phyloP scores from a whole-genome alignment of 2,329 filamentous ascomycete genomes.

The Paecilomyces dactylethromorphus region DNA sequence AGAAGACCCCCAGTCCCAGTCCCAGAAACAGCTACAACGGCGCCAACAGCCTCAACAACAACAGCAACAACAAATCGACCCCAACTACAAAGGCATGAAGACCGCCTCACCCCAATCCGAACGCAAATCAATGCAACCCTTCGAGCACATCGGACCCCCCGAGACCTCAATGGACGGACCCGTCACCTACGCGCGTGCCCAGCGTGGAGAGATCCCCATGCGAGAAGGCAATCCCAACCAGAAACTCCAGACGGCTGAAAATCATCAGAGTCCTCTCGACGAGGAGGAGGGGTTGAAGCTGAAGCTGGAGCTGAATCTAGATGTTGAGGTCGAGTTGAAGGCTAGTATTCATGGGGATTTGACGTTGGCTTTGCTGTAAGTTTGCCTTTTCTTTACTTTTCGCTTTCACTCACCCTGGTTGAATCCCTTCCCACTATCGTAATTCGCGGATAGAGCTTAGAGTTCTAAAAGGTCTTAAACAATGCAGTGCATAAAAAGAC shows the following conservation, averaged over 20 bases:
- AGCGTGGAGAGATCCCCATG: constrained; percentile 51
- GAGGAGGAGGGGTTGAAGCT: constrained; percentile 54
- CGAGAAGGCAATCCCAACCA: constrained; percentile 46
- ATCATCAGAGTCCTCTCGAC: constrained; percentile 27
- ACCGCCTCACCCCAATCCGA: constrained; percentile 34
- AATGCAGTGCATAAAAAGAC: not conserved
- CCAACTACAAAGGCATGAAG: constrained; percentile 7
- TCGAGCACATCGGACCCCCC: constrained; percentile 51
- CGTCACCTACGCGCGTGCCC: constrained; percentile 48
- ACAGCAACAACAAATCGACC: constrained; percentile 4
- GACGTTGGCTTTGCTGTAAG: constrained; percentile 69
- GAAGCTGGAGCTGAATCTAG: constrained; percentile 69
- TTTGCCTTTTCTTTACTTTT: constrained; percentile 19
- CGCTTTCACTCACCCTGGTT: not conserved
- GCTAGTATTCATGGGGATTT: constrained; percentile 80
- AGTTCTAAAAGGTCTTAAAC: not conserved
- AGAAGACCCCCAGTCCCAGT: constrained; percentile 10
- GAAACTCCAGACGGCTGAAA: constrained; percentile 22
- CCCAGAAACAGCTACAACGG: not conserved
- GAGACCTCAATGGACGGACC: constrained; percentile 52
- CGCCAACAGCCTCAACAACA: constrained; percentile 2
- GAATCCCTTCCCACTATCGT: not conserved
- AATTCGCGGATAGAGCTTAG: not conserved
- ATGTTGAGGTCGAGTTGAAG: constrained; percentile 79
- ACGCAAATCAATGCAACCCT: constrained; percentile 45